phyloP scores from a whole-genome alignment of 2,329 filamentous ascomycete species.

The Zymoseptoria ardabiliae region DNA sequence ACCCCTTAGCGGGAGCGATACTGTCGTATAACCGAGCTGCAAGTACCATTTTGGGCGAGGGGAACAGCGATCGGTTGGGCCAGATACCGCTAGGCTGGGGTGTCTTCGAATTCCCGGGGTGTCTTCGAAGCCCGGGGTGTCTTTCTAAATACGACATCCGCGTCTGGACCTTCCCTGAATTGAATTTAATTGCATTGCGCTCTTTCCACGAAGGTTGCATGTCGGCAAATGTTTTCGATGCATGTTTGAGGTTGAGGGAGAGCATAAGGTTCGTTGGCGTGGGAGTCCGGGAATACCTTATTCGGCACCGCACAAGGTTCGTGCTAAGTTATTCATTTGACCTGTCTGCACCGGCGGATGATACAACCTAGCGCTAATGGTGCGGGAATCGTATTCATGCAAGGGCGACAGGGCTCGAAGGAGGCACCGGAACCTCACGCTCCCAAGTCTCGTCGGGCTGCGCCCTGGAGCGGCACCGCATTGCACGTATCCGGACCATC shows the following conservation, averaged over 20 bases:
- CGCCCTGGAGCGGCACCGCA: background rate
- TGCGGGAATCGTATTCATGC: background rate
- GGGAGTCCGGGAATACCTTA: background rate
- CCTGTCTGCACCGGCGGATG: background rate
- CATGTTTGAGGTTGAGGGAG: background rate
- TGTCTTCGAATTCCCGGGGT: background rate
- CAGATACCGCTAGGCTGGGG: background rate
- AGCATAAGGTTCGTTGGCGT: background rate
- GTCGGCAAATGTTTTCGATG: background rate
- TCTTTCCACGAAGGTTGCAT: background rate
- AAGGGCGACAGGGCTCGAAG: background rate
- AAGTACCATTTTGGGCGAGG: background rate
- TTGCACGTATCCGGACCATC: background rate
- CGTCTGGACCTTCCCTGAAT: background rate
- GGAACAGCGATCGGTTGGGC: background rate
- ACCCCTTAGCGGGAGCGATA: background rate
- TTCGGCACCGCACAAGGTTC: background rate
- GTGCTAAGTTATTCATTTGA: background rate
- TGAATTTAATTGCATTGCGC: background rate
- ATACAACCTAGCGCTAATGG: background rate
- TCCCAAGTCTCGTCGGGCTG: background rate
- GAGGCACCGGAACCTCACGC: background rate
- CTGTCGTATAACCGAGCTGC: background rate
- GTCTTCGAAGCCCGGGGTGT: no score
- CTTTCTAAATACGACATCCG: background rate